Evolutionary conservation across 1,139 yeast genomes (phyloP).

Genomic region (Pichia sp.): DNA sequence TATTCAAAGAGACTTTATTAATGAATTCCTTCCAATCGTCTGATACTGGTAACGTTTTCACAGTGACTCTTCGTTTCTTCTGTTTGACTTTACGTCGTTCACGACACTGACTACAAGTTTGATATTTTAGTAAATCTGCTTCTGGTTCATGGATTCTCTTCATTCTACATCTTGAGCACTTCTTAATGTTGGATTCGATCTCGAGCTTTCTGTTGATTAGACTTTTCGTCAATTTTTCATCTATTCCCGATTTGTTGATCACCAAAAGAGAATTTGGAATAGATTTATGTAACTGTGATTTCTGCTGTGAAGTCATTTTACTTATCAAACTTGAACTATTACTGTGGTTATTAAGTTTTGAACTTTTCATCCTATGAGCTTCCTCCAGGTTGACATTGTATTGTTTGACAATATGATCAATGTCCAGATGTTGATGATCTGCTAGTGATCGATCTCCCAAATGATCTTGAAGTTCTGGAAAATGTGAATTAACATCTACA

Average conservation of each 20-base stretch:
- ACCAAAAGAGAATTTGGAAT: too few relatives aligned
- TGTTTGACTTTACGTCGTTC: constrained; percentile 29
- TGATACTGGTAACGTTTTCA: constrained; percentile 24
- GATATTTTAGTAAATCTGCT: constrained; percentile 28
- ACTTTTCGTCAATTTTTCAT: not conserved
- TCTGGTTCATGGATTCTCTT: constrained; percentile 27
- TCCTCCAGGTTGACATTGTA: not conserved
- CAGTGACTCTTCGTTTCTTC: constrained; percentile 19
- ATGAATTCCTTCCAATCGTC: constrained; percentile 27
- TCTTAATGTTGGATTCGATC: constrained; percentile 17
- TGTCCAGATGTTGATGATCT: not conserved
- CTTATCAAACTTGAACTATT: not conserved
- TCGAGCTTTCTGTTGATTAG: not conserved
- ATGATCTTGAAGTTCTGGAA: not conserved
- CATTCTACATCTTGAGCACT: constrained; percentile 35
- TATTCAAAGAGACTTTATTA: constrained; percentile 26
- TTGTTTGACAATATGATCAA: not conserved
- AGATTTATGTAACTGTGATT: too few relatives aligned
- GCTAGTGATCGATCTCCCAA: not conserved
- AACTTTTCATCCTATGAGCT: not conserved
- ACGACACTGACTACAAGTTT: constrained; percentile 33
- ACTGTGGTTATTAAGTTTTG: constrained; percentile 4
- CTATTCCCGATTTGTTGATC: too few relatives aligned
- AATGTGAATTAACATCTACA: not conserved
- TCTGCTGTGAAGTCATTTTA: too few relatives aligned